These are phyloP conservation scores for Pilatotrama ljubarskyi DNA, from an alignment of 768 basidiomycete species.

Conservation along the genomic window DNA sequence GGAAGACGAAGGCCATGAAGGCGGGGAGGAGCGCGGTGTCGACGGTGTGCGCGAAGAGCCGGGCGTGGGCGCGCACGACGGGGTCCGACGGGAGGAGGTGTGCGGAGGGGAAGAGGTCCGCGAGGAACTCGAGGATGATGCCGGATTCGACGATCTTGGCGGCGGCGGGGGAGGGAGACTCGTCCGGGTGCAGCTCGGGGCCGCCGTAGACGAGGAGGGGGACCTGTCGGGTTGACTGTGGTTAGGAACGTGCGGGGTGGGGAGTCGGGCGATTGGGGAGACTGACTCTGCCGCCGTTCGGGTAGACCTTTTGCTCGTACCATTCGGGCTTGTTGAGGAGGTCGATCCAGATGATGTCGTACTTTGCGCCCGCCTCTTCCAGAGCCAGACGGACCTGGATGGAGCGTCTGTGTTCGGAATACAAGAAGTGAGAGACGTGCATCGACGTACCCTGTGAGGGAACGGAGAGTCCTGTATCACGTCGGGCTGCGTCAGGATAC, in stretches of 20 bases:
- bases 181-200: conserved; percentile 50
- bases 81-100: conserved; percentile 54
- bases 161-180: conserved; percentile 55
- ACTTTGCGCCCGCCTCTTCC: conserved; percentile 6
- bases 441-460: conserved; percentile 1
- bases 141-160: conserved; percentile 62
- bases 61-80: conserved; percentile 53
- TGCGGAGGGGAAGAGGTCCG: conserved; percentile 52
- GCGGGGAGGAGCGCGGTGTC: conserved; percentile 44
- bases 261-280: neutral
- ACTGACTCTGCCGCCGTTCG: neutral
- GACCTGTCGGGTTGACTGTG: conserved; percentile 42
- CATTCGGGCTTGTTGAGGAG: neutral
- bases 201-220: conserved; percentile 64
- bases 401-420: neutral
- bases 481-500: neutral
- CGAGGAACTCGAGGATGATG: conserved; percentile 63
- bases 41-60: conserved; percentile 59
- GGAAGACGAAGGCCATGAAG: conserved; percentile 37
- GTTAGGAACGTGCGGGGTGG: neutral
- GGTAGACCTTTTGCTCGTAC: conserved; percentile 3
- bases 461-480: conserved; percentile 8
- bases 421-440: too few species aligned
- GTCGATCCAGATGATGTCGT: conserved; percentile 21
- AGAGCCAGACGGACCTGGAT: conserved; percentile 5